Base-by-base conservation (phyloP, 129 eudicot species). In the Flaveria linearis region DNA sequence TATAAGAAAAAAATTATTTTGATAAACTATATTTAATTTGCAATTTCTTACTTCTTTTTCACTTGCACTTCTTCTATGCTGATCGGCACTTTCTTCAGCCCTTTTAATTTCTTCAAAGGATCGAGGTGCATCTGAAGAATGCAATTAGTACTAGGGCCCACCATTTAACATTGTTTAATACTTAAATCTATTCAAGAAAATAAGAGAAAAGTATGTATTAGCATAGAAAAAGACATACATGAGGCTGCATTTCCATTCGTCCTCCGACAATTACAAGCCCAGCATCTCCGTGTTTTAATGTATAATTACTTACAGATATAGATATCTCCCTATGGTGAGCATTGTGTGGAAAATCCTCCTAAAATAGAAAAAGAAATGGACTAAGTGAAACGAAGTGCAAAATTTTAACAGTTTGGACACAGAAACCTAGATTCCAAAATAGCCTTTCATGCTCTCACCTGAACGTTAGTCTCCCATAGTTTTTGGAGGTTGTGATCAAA, bases 191-290 rank as follows among this genome's bases (percentile, higher is more conserved):
- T 13, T 60, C 16, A 3, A 62, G 17, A 28, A 28, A 71, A 9
- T 60, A 17, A 60, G 9, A 60, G n/a, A 49, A 45, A 74, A 49
- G 20, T 64, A 79, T 62, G 23, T 57, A 51, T 28, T 30, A 47
- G 42, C 41, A 62, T 51, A 61, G 47, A 43, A 69, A 45, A 66
- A 73, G 43, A 71, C 96, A 79, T 86, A 94, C 99, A 84, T 94
- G 96, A 46, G 89, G 91, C 89, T 91, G 99, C 87, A 94, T 83
- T 79, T 94, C 99, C 99, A 94, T 89, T 77, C 99, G 85, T 52
- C 97, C 99, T 43, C 96, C 99, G 74, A 94, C 83, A 72, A 91
- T 87, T 4, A 91, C 79, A 86, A 94, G 89, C 69, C 97, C 99
- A 18, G 97, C 78, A 82, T 94, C 99, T 79, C 97, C 97, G 72